Evolutionary conservation across 495 filamentous ascomycete genomes (phyloP), one percentile per base, ranked within the genome.

Genomic region (Astrothelium macrocarpum): DNA sequence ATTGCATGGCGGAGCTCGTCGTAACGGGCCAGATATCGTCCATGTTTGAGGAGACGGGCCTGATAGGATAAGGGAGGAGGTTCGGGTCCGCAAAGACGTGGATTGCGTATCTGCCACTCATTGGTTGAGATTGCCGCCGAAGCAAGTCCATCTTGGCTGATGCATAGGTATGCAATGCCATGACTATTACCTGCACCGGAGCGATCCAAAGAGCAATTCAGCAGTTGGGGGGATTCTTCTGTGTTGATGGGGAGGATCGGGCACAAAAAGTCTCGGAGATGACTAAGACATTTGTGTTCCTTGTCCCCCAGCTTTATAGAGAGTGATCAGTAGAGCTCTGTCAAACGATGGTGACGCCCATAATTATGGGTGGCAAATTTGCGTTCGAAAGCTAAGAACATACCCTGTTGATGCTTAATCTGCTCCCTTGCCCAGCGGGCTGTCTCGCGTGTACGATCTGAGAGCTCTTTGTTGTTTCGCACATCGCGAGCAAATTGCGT

Each of bases 341-440:
- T n/a, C n/a, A n/a, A n/a, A n/a, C n/a, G n/a, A n/a, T n/a, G n/a
- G n/a, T n/a, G n/a, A n/a, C n/a, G n/a, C n/a, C n/a, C n/a, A n/a
- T n/a, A n/a, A n/a, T n/a, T n/a, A n/a, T n/a, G n/a, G n/a, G n/a
- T n/a, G n/a, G n/a, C n/a, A n/a, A n/a, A n/a, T n/a, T n/a, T n/a
- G n/a, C n/a, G n/a, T n/a, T 49, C 3, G 18, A 49, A 20, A 20
- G 25, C 25, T 18, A 28, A 46, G 34, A 16, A n/a, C 69, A 66
- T 75, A 78, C 77, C 81, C 60, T 88, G 83, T 74, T 98, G 94
- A 66, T 90, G 86, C 81, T 96, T 96, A 72, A 97, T 91, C 71
- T 96, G 91, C 79, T 97, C 95, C 42, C 94, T 87, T 64, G 94
- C 91, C 94, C 94, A 98, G 59, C 94, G 87, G 70, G 94, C 94